Conservation (phyloP, 2,329 filamentous ascomycete species). For the Beauveria brongniartii region DNA sequence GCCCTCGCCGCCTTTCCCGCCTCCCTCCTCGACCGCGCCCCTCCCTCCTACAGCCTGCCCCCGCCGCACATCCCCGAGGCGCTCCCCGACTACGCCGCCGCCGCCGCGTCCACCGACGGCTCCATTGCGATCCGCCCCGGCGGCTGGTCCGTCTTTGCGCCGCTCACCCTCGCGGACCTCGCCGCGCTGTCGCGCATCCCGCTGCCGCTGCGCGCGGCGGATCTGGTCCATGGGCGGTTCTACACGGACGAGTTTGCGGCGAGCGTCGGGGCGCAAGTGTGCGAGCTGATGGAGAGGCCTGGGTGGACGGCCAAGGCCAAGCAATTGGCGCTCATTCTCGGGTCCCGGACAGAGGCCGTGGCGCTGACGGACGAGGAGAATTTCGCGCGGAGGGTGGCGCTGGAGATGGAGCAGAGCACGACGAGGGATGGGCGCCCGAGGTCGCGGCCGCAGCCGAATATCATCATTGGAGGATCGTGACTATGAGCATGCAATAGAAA, state of each 20-base stretch:
- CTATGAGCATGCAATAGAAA: too few species aligned
- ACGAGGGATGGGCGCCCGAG: neutral
- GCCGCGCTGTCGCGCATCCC: conserved; percentile 12
- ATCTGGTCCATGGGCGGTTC: conserved; percentile 13
- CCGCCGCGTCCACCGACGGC: conserved; percentile 23
- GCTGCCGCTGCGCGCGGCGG: conserved; percentile 13
- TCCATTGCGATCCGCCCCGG: conserved; percentile 13
- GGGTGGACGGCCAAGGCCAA: conserved; percentile 1
- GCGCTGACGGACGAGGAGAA: neutral
- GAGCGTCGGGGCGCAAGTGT: conserved; percentile 3
- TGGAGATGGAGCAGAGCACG: neutral
- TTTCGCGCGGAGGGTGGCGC: conserved; percentile 1
- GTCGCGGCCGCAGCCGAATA: neutral
- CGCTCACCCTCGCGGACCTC: conserved; percentile 14
- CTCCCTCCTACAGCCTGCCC: conserved; percentile 11
- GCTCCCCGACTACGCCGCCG: conserved; percentile 13
- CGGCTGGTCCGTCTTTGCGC: conserved; percentile 14
- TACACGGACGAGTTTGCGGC: conserved; percentile 13
- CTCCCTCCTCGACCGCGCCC: conserved; percentile 9
- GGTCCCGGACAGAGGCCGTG: neutral
- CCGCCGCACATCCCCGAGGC: conserved; percentile 3
- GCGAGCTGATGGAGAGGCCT: conserved; percentile 5
- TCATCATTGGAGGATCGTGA: neutral
- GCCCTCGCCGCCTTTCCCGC: conserved; percentile 10
- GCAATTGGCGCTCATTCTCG: conserved; percentile 8